These are phyloP conservation scores for Solanum pennellii DNA, from an alignment of 257 asterid genomes.

Conservation along the genomic window DNA sequence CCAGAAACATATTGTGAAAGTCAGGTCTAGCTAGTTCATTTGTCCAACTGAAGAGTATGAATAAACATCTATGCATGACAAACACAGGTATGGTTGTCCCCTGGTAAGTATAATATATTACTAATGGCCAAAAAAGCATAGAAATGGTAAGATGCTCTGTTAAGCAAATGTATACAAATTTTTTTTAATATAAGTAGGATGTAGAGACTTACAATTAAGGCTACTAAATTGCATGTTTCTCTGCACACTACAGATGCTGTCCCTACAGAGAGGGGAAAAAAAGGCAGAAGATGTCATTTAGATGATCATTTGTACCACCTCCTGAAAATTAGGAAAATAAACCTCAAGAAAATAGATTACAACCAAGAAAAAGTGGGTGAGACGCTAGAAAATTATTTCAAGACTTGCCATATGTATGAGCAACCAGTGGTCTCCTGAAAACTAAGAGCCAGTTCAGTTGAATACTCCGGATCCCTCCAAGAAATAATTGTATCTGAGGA, in stretches of 20 bases:
- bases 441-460: constrained; percentile 97
- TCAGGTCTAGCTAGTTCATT: neutral
- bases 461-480: constrained; percentile 90
- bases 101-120: neutral
- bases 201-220: constrained; percentile 57
- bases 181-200: neutral
- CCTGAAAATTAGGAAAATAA: neutral
- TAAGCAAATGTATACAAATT: neutral
- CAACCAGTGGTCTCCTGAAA: constrained; percentile 97
- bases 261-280: constrained; percentile 43
- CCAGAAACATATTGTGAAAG: neutral
- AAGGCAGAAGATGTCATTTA: neutral
- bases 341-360: neutral
- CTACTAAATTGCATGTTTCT: constrained; percentile 71
- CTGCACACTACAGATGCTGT: constrained; percentile 72
- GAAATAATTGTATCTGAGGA: constrained; percentile 84
- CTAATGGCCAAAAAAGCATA: neutral
- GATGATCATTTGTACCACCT: neutral
- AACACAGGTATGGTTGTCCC: neutral
- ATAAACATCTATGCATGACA: neutral
- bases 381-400: neutral
- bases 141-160: neutral
- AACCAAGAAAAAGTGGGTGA: neutral
- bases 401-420: constrained; percentile 86
- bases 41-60: neutral